phyloP scores from a whole-genome alignment of 768 basidiomycete genomes.

The Boletus reticuloceps region DNA sequence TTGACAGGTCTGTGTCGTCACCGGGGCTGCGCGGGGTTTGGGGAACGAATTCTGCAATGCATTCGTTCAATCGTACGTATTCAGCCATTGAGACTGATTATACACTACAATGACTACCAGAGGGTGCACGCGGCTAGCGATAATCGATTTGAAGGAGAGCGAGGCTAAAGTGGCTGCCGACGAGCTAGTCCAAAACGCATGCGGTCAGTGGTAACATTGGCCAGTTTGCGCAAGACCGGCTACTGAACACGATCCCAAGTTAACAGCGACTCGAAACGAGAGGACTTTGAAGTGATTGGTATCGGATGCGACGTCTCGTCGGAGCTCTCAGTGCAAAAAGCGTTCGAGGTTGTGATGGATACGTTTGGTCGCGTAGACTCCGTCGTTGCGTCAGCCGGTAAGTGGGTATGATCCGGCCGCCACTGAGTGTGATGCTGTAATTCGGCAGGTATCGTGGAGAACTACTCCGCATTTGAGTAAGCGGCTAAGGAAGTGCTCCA shows the following conservation, averaged over 20 bases:
- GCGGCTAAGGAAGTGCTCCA: slow-evolving; percentile 19
- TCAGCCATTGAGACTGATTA: neutral
- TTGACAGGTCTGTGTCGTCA: slow-evolving; percentile 81
- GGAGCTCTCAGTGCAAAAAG: slow-evolving; percentile 73
- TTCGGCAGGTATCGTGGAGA: slow-evolving; percentile 74
- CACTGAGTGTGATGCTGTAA: neutral
- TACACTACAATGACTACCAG: slow-evolving; percentile 36
- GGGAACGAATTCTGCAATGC: slow-evolving; percentile 90
- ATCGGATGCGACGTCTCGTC: slow-evolving; percentile 86
- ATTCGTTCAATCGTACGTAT: slow-evolving; percentile 72
- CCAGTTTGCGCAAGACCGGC: slow-evolving; percentile 21
- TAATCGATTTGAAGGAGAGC: slow-evolving; percentile 75
- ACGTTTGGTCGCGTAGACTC: slow-evolving; percentile 72
- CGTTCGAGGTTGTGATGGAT: slow-evolving; percentile 62
- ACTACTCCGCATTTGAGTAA: slow-evolving; percentile 83
- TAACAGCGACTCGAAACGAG: slow-evolving; percentile 51
- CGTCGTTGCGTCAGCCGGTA: slow-evolving; percentile 87
- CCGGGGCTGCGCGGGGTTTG: slow-evolving; percentile 89
- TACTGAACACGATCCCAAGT: slow-evolving; percentile 39
- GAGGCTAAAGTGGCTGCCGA: slow-evolving; percentile 67
- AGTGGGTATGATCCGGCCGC: slow-evolving; percentile 19
- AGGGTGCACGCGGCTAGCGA: slow-evolving; percentile 75
- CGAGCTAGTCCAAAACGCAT: slow-evolving; percentile 59
- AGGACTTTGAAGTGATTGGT: slow-evolving; percentile 67
- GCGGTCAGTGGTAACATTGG: slow-evolving; percentile 36